A percentile compares a stretch with the other conserved stretches of the same genome.
Evolutionary conservation across 2,329 filamentous ascomycete genomes (phyloP).

Genomic region (Penicillium janthinellum): DNA sequence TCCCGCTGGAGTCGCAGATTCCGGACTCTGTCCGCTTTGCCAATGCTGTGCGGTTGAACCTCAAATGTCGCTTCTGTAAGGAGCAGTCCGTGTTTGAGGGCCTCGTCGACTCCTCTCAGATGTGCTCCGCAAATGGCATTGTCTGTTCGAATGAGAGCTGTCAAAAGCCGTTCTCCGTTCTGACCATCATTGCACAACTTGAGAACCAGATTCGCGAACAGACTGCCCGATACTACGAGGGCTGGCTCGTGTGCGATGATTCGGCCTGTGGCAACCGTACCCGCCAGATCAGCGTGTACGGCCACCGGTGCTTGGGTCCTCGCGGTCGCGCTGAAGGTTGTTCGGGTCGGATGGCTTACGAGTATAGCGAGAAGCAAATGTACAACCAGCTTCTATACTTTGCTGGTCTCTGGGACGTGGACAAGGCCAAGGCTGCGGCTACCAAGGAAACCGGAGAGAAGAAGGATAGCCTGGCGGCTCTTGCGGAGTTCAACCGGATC

Average conservation of each 20-base stretch:
- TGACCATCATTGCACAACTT: conserved; percentile 82
- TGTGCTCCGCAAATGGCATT: conserved; percentile 73
- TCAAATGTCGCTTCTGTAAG: conserved; percentile 83
- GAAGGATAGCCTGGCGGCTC: conserved; percentile 66
- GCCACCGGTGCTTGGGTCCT: conserved; percentile 83
- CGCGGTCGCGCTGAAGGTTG: conserved; percentile 83
- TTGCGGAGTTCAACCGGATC: conserved; percentile 80
- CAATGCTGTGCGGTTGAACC: conserved; percentile 71
- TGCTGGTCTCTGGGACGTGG: conserved; percentile 81
- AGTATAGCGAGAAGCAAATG: conserved; percentile 82
- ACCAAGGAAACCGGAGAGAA: conserved; percentile 56
- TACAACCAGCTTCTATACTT: conserved; percentile 96
- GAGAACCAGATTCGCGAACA: conserved; percentile 79
- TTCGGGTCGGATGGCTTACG: conserved; percentile 82
- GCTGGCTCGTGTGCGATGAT: conserved; percentile 89
- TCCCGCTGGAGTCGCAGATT: conserved; percentile 91
- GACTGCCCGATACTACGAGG: conserved; percentile 85
- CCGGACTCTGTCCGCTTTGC: conserved; percentile 88
- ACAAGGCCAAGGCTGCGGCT: conserved; percentile 67
- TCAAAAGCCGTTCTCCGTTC: conserved; percentile 62
- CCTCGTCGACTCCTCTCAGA: conserved; percentile 59
- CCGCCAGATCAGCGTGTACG: conserved; percentile 90
- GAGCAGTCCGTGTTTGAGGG: conserved; percentile 74
- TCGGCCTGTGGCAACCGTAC: conserved; percentile 82
- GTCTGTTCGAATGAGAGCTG: conserved; percentile 68